These are phyloP conservation scores for Rhizopus stolonifer DNA, from an alignment of 371 early-diverging fungal genomes.

Conservation along the genomic window DNA sequence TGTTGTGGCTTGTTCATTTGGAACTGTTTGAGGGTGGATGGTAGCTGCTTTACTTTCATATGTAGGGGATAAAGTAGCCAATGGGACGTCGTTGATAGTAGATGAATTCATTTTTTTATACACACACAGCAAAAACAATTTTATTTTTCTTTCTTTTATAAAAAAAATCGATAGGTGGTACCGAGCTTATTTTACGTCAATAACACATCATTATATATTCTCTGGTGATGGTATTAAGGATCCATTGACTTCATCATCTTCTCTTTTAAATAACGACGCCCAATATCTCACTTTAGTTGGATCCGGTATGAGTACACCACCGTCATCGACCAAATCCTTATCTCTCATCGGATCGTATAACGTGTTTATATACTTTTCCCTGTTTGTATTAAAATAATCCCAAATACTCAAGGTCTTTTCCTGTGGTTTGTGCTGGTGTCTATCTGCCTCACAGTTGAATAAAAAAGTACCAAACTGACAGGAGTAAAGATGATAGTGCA, in stretches of 20 bases:
- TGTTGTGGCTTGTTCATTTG: no score
- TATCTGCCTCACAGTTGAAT: slow-evolving; percentile 86
- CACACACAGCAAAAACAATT: no score
- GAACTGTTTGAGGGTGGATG: no score
- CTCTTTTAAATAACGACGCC: slow-evolving; percentile 64
- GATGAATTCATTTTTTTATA: no score
- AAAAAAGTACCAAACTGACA: slow-evolving; percentile 94
- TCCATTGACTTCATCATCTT: slow-evolving; percentile 55
- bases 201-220: background rate
- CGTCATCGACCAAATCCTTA: slow-evolving; percentile 47
- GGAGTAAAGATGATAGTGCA: slow-evolving; percentile 83
- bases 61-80: no score
- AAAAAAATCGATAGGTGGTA: no score
- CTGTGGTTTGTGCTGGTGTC: slow-evolving; percentile 37
- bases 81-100: no score
- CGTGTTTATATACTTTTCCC: slow-evolving; percentile 51
- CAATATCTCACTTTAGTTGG: slow-evolving; percentile 68
- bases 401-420: slow-evolving; percentile 73
- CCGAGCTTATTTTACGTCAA: background rate
- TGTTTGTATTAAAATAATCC: slow-evolving; percentile 71
- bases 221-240: slow-evolving; percentile 7
- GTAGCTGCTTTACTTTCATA: no score
- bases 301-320: slow-evolving; percentile 64
- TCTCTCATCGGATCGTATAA: slow-evolving; percentile 55
- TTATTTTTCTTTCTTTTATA: no score